Percentiles rank a stretch among this genome's conserved stretches.
Evolutionary conservation across 2,329 filamentous ascomycete genomes (phyloP).

Genomic region (Aspergillus jensenii): DNA sequence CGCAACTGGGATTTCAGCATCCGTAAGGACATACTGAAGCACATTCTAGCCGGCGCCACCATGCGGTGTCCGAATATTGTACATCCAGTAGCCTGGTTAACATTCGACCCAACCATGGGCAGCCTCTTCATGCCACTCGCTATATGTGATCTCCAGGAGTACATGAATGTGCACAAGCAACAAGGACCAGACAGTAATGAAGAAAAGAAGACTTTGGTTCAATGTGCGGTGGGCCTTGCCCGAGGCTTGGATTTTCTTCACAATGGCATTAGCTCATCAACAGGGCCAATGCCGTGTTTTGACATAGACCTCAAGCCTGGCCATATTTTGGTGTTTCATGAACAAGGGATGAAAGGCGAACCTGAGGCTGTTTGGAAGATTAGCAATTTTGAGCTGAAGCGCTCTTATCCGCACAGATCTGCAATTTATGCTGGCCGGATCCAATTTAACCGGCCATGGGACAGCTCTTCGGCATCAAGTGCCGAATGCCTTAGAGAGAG

Average conservation of each 20-base stretch:
- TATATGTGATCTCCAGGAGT: background rate
- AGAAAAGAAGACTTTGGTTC: background rate
- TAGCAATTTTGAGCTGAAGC: background rate
- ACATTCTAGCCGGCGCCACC: background rate
- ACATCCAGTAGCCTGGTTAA: background rate
- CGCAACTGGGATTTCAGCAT: too few species aligned
- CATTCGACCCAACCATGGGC: background rate
- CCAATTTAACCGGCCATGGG: background rate
- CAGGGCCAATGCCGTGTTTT: background rate
- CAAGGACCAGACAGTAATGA: background rate
- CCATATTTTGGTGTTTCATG: background rate
- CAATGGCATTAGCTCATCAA: background rate
- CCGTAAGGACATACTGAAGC: background rate
- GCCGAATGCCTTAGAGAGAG: background rate
- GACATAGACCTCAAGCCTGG: background rate
- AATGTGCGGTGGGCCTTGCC: background rate
- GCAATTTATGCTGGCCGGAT: background rate
- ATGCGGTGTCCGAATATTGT: background rate
- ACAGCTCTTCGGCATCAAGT: background rate
- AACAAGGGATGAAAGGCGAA: background rate
- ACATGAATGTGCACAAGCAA: background rate
- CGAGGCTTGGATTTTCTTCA: background rate
- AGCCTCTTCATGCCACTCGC: slow-evolving; percentile 1
- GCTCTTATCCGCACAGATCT: background rate
- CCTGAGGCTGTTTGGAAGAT: background rate